These are phyloP conservation scores for Nematodospora valgi DNA, from an alignment of 805 yeast species.

Conservation along the genomic window DNA sequence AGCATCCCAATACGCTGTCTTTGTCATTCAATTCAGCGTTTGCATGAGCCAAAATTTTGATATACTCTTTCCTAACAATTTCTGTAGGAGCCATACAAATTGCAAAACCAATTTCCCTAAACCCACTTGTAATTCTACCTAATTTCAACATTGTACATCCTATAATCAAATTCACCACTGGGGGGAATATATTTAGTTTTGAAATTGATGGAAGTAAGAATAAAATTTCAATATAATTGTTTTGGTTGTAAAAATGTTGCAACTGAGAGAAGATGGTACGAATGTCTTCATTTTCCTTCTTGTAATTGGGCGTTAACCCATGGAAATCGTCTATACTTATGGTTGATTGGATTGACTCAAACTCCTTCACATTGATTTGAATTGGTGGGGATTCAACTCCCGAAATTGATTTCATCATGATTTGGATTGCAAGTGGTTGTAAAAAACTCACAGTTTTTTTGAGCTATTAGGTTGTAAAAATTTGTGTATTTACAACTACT, in stretches of 20 bases:
- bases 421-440: too few species aligned
- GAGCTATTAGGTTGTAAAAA: too few species aligned
- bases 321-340: too few species aligned
- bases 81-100: slow-evolving; percentile 4
- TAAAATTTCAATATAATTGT: slow-evolving; percentile 1
- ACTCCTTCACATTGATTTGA: too few species aligned
- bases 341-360: too few species aligned
- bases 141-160: slow-evolving; percentile 4
- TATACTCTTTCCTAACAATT: slow-evolving; percentile 1
- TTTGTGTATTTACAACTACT: too few species aligned
- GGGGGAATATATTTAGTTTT: slow-evolving; percentile 1
- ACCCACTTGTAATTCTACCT: slow-evolving; percentile 5
- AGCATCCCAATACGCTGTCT: slow-evolving; percentile 4
- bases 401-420: too few species aligned
- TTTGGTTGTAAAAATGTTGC: slow-evolving; percentile 3
- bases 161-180: not conserved
- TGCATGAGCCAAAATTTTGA: slow-evolving; percentile 2
- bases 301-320: too few species aligned
- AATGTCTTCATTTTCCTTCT: too few species aligned
- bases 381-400: too few species aligned
- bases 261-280: too few species aligned
- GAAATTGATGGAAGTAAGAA: slow-evolving; percentile 3
- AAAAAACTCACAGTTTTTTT: too few species aligned
- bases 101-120: slow-evolving; percentile 6
- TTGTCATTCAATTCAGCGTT: slow-evolving; percentile 1